A percentile compares a stretch with the other conserved stretches of the same genome.
Conservation (phyloP, 2,329 filamentous ascomycete species). For the Talaromyces sp. region DNA sequence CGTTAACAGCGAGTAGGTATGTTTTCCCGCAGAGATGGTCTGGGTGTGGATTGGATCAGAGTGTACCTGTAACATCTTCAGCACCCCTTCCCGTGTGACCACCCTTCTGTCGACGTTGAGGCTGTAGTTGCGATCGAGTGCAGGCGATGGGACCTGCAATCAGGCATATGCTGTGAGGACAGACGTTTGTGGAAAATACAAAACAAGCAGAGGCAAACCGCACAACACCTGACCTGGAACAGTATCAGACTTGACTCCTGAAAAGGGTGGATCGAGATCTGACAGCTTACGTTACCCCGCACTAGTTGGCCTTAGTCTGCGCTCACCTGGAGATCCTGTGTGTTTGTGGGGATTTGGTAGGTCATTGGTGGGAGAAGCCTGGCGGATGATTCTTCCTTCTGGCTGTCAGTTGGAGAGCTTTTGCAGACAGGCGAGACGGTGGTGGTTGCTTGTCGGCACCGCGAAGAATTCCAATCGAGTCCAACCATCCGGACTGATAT, state of each 20-base stretch:
- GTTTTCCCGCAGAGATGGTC: slow-evolving; percentile 12
- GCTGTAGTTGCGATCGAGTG: slow-evolving; percentile 3
- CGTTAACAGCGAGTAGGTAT: slow-evolving; percentile 27
- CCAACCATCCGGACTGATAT: too few species aligned
- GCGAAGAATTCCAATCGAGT: too few species aligned
- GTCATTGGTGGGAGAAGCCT: slow-evolving; percentile 4
- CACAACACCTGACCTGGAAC: slow-evolving; percentile 13
- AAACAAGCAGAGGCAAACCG: slow-evolving; percentile 9
- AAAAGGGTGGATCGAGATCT: slow-evolving; percentile 14
- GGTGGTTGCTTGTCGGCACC: not conserved
- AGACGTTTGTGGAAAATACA: slow-evolving; percentile 4
- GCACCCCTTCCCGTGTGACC: slow-evolving; percentile 7
- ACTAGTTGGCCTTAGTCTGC: slow-evolving; percentile 12
- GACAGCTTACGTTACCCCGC: slow-evolving; percentile 17
- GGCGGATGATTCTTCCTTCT: not conserved
- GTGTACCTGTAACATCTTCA: slow-evolving; percentile 11
- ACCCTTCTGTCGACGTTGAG: not conserved
- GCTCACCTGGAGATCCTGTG: slow-evolving; percentile 11
- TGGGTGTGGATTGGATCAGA: slow-evolving; percentile 13
- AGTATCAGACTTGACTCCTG: slow-evolving; percentile 4
- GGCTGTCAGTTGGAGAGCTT: not conserved
- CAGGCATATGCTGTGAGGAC: slow-evolving; percentile 1
- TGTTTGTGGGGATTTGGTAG: slow-evolving; percentile 3
- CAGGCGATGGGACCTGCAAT: slow-evolving; percentile 6
- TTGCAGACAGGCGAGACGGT: not conserved